phyloP scores from a whole-genome alignment of 2,329 filamentous ascomycete species.

The Talaromyces atroroseus region DNA sequence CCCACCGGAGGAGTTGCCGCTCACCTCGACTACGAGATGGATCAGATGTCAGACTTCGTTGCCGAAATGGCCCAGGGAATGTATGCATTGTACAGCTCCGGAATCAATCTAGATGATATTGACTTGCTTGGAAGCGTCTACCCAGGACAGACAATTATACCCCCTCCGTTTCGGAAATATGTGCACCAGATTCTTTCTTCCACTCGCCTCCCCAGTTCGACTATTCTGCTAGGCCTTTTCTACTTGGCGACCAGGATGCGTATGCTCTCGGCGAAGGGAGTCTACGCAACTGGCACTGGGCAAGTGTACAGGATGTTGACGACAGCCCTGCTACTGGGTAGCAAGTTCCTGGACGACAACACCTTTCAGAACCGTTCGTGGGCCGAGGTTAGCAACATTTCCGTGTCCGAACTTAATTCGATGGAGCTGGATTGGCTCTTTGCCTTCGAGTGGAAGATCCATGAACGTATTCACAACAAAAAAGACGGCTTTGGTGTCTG shows the following conservation, averaged over 20 bases:
- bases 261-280: conserved; percentile 55
- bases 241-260: conserved; percentile 81
- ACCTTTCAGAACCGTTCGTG: conserved; percentile 96
- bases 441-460: conserved; percentile 76
- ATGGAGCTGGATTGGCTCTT: conserved; percentile 85
- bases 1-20: conserved; percentile 82
- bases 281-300: conserved; percentile 55
- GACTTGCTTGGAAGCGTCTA: conserved; percentile 59
- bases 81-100: conserved; percentile 55
- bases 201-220: conserved; percentile 82
- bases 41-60: conserved; percentile 92
- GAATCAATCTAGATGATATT: conserved; percentile 57
- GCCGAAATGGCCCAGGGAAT: conserved; percentile 78
- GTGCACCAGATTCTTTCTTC: conserved; percentile 86
- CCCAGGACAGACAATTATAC: conserved; percentile 58
- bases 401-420: conserved; percentile 74
- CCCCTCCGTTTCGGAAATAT: conserved; percentile 80
- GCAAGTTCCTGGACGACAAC: conserved; percentile 95
- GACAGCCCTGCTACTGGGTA: conserved; percentile 76
- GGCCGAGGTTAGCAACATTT: conserved; percentile 90
- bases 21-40: conserved; percentile 94
- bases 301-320: conserved; percentile 86
- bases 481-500: conserved; percentile 63
- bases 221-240: conserved; percentile 83
- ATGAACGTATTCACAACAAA: conserved; percentile 74